These are phyloP conservation scores for Sistotremastrum suecicum DNA, from an alignment of 768 basidiomycete species.

Conservation along the genomic window DNA sequence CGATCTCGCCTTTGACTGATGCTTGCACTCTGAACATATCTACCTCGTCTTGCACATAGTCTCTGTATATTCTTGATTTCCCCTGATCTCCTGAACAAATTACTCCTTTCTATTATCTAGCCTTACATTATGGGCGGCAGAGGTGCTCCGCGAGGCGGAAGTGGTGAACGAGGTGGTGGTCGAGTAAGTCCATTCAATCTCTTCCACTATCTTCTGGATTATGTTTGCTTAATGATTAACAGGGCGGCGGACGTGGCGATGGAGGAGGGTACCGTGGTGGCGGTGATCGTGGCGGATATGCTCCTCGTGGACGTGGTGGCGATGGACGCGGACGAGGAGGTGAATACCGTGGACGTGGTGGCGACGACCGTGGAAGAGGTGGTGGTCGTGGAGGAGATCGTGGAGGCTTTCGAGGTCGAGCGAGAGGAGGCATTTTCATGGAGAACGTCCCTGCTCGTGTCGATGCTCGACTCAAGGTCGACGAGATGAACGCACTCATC, in stretches of 20 bases:
- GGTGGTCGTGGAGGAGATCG: constrained; percentile 11
- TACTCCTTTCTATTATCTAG: too few relatives aligned
- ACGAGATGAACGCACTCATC: constrained; percentile 28
- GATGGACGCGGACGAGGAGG: constrained; percentile 17
- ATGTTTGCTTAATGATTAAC: constrained; percentile 7
- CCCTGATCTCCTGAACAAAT: too few relatives aligned
- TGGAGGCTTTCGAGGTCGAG: constrained; percentile 11
- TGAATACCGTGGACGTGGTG: constrained; percentile 15
- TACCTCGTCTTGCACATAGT: too few relatives aligned
- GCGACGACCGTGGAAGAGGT: constrained; percentile 11
- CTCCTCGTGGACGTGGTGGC: constrained; percentile 16
- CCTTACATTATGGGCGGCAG: too few relatives aligned
- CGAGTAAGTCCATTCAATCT: too few relatives aligned
- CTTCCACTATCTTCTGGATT: too few relatives aligned
- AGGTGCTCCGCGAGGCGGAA: too few relatives aligned
- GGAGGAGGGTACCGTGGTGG: constrained; percentile 18
- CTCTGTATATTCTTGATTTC: too few relatives aligned
- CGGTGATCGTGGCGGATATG: constrained; percentile 19
- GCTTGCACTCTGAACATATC: too few relatives aligned
- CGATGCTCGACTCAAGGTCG: constrained; percentile 33
- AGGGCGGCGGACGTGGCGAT: constrained; percentile 12
- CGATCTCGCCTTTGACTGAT: too few relatives aligned
- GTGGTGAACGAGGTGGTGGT: too few relatives aligned
- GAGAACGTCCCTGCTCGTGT: constrained; percentile 29
- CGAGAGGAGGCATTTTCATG: constrained; percentile 22